Base-by-base conservation (phyloP, 495 filamentous ascomycete genomes). In the Gamarada debralockiae region DNA sequence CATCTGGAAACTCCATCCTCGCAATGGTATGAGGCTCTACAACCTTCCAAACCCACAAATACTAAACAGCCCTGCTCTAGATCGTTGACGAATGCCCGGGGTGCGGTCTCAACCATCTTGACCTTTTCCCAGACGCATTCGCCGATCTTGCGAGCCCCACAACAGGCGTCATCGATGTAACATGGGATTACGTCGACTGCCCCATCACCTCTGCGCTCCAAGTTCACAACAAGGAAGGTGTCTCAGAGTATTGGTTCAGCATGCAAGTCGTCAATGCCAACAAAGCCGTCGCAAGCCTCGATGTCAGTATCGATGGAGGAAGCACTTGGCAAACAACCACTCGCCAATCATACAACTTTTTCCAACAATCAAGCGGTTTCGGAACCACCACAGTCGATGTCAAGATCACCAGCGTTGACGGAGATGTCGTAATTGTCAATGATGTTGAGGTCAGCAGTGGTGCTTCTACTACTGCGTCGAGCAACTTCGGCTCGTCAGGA, bases 31-130 rank as follows among this genome's bases (percentile, higher is more conserved):
- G 69, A 51, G 20, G 22, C 18, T 25, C 33, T 40, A 1, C 33
- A 12, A 18, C 21, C 7, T 9, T 9, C n/a, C 10, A 29, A 34
- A 18, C 20, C 21, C 27, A 27, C 24, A 46, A 57, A 18, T 39
- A 46, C 3, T 43, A n/a, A n/a, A n/a, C n/a, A n/a, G n/a, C n/a
- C n/a, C n/a, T n/a, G 5, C 2, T 20, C 33, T 40, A 82, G 77
- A 70, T 84, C 60, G 79, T 82, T 23, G 81, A 84, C 62, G 53
- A 82, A 67, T 84, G 81, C 61, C 80, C 81, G 41, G 72, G 70
- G 48, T 84, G 81, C 53, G 70, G 68, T 17, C 51, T 60, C 24
- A 75, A 76, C 67, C 77, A 81, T 61, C 74, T 84, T 36, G 80
- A 84, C 57, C 77, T 83, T 57, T 84, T 82, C 71, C 62, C 75